Conservation (phyloP, 2,329 filamentous ascomycete genomes). For the Aspergillus uvarum region DNA sequence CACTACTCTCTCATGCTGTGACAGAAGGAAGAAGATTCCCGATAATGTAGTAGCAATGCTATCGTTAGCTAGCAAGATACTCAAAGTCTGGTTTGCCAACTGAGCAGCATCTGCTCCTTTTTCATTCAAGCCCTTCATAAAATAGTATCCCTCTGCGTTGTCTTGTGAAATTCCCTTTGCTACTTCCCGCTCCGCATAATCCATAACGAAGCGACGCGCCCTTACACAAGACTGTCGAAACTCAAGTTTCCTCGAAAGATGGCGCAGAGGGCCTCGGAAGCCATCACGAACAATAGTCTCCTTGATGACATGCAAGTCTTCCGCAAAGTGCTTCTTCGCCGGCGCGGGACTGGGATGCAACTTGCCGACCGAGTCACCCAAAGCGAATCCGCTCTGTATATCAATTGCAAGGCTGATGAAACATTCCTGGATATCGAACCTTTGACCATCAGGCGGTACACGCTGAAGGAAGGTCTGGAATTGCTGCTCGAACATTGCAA, state of each 20-base stretch:
- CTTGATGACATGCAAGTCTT: constrained; percentile 6
- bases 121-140: neutral
- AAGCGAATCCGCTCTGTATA: constrained; percentile 7
- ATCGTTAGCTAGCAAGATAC: constrained; percentile 14
- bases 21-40: constrained; percentile 14
- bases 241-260: neutral
- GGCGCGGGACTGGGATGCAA: neutral
- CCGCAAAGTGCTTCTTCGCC: constrained; percentile 6
- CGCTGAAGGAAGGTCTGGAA: constrained; percentile 10
- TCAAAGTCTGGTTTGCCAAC: constrained; percentile 7
- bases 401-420: constrained; percentile 5
- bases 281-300: constrained; percentile 11
- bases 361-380: constrained; percentile 7
- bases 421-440: constrained; percentile 2
- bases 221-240: constrained; percentile 1
- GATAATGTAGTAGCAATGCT: constrained; percentile 17
- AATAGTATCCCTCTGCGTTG: no score
- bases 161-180: neutral
- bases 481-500: constrained; percentile 4
- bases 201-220: constrained; percentile 1
- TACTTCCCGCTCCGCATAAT: neutral
- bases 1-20: constrained; percentile 6
- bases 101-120: neutral
- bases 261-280: constrained; percentile 9
- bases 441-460: neutral